A percentile compares a stretch with the other conserved stretches of the same genome.
Evolutionary conservation across 2,329 filamentous ascomycete species (phyloP).

Genomic region (Diaporthe sp.): DNA sequence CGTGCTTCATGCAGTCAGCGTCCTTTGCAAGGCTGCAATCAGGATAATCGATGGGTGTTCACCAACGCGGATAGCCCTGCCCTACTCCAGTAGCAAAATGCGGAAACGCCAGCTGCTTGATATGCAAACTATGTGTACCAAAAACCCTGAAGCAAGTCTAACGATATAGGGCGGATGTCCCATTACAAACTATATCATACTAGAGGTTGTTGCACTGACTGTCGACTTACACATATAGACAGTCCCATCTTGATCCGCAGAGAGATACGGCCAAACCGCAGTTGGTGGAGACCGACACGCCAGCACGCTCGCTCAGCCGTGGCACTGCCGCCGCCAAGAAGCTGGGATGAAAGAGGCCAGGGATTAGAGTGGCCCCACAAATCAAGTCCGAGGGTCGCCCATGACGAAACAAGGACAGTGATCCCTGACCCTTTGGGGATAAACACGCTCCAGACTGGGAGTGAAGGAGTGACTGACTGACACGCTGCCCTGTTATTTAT

Average conservation of each 20-base stretch:
- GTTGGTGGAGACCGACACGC: not conserved
- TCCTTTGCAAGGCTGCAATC: too few species aligned
- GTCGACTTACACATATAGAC: not conserved
- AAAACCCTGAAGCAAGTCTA: too few species aligned
- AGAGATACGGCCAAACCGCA: not conserved
- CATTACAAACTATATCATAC: not conserved
- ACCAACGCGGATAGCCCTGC: too few species aligned
- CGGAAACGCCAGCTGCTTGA: too few species aligned
- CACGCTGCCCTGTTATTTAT: not conserved
- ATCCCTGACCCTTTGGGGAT: not conserved
- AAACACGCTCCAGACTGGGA: conserved; percentile 1
- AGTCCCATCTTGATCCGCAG: too few species aligned
- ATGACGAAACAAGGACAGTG: conserved; percentile 13
- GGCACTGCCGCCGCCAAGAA: conserved; percentile 17
- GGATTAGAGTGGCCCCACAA: not conserved
- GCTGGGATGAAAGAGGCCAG: not conserved
- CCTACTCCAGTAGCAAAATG: too few species aligned
- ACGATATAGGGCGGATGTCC: too few species aligned
- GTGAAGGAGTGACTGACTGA: not conserved
- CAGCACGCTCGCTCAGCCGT: not conserved
- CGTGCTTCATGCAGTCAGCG: too few species aligned
- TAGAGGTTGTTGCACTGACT: not conserved
- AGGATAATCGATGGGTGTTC: too few species aligned
- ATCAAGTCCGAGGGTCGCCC: not conserved
- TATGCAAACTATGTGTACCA: too few species aligned